phyloP scores from a whole-genome alignment of 768 basidiomycete genomes.

The Termitomyces sp. region DNA sequence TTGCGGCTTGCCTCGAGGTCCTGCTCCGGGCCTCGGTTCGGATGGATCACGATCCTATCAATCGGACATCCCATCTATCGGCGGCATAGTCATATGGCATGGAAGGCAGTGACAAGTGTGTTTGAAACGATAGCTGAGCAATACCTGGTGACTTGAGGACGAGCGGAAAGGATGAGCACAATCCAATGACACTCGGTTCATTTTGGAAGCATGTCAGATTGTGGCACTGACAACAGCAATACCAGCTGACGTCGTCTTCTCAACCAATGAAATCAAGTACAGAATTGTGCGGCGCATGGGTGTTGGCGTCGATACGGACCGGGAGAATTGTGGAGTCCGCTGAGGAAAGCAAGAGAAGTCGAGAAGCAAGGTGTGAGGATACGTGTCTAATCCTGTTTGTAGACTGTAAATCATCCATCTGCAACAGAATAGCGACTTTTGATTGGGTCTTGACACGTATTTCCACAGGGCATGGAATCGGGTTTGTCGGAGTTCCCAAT shows the following conservation, averaged over 20 bases:
- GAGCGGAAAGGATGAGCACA: background rate
- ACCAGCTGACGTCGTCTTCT: background rate
- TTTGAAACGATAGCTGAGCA: background rate
- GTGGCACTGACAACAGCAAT: background rate
- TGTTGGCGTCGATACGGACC: background rate
- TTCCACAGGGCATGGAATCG: background rate
- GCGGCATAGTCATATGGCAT: background rate
- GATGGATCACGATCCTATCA: background rate
- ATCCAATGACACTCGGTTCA: background rate
- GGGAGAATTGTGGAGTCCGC: background rate
- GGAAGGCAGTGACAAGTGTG: background rate
- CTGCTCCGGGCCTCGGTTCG: background rate
- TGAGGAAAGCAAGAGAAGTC: background rate
- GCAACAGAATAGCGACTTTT: background rate
- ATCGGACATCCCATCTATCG: background rate
- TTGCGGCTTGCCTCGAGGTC: background rate
- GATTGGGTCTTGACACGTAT: background rate
- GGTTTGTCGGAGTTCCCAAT: background rate
- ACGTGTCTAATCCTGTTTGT: background rate
- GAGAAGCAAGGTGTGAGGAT: background rate
- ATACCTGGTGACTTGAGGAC: background rate
- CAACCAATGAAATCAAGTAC: background rate
- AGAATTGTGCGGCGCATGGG: background rate
- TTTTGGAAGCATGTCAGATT: too few relatives aligned
- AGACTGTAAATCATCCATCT: too few relatives aligned